Base-by-base conservation (phyloP, 208 protist species). In the Trichomonas vaginalis region DNA sequence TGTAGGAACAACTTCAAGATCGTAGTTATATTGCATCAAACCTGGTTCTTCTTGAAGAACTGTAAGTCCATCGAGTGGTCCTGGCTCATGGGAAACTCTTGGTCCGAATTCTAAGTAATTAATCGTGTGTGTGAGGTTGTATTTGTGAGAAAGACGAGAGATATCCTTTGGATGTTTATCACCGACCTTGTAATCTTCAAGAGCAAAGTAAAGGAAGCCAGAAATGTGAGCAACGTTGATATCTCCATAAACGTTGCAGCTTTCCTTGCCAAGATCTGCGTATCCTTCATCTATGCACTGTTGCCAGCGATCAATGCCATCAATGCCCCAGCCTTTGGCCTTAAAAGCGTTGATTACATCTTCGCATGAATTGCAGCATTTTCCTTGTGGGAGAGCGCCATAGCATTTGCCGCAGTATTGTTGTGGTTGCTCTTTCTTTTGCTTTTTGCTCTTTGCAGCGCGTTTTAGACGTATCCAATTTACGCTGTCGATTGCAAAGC, bases 251-350 rank as follows among this genome's bases (percentile, higher is more conserved):
- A 92, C 6, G 15, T 48, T 23, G n/a, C 86, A 92, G 8, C n/a
- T 92, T 51, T 92, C 86, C 39, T 92, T 48, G 12, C 86, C 86
- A 47, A 92, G 32, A 39, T 92, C 37, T 39, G 45, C 21, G 45
- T 92, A 92, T 14, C 86, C 86, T 47, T 92, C 86, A 51, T 92
- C 86, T 51, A 92, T 47, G 27, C 86, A 92, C 46, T 92, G 86
- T 51, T 92, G 86, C 86, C 86, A 92, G 9, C 45, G 40, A 92
- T 92, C 86, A 9, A 92, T 51, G 23, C 45, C 40, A 21, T 23
- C 17, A 51, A 92, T 42, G 8, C 27, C 40, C 86, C 86, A 92
- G 23, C 86, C 86, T 92, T 92, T 92, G 6, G 40, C 14, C 27
- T 92, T 92, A 51, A 92, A 92, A 12, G 86, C 86, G 15, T 48